Base-by-base conservation (phyloP, 495 filamentous ascomycete genomes). In the Xylaria longipes region DNA sequence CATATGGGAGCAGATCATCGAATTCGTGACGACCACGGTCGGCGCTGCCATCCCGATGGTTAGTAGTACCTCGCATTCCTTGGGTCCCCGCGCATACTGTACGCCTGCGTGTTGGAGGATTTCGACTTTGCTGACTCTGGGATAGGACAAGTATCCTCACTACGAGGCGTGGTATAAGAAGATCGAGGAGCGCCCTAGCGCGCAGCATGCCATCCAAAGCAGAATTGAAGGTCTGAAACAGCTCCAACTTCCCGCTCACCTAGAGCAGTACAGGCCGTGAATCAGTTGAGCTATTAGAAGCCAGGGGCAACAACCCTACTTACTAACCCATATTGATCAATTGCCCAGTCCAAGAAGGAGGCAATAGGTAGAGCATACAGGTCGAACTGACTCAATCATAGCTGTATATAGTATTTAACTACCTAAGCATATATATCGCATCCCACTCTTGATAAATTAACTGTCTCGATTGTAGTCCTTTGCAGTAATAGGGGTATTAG, bases 1-100 rank as follows among this genome's bases (percentile, higher is more conserved):
- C 12, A 78, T 85, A 1, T 92, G 90, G 90, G 76, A 85, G 35
- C 25, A 77, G 48, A 56, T 78, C 14, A 33, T 58, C 37, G 29
- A 68, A 2, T 60, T 68, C 66, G 7, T 4, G 25, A 45, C 35
- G 50, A n/a, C 17, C 8, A 29, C 25, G 22, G 6, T 6, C 17
- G 66, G 39, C 22, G 50, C 33, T 15, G 8, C 37, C 37, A 68
- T 68, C 25, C 35, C 56, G 17, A 58, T 45, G 50, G 66, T 68
- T 9, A 33, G 66, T n/a, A 50, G 0, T 60, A 29, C 39, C 20
- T 6, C 57, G 8, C n/a, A n/a, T n/a, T 9, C 27, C 43, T 33
- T 6, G 3, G 37, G 15, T 22, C 14, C 17, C 39, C 8, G 35
- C 17, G 25, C 15, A 22, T 14, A 41, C 17, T 8, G 9, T 4